Percentiles rank a stretch among this genome's conserved stretches.
phyloP scores from a whole-genome alignment of 495 filamentous ascomycete species.

The Tuber microsphaerosporum region DNA sequence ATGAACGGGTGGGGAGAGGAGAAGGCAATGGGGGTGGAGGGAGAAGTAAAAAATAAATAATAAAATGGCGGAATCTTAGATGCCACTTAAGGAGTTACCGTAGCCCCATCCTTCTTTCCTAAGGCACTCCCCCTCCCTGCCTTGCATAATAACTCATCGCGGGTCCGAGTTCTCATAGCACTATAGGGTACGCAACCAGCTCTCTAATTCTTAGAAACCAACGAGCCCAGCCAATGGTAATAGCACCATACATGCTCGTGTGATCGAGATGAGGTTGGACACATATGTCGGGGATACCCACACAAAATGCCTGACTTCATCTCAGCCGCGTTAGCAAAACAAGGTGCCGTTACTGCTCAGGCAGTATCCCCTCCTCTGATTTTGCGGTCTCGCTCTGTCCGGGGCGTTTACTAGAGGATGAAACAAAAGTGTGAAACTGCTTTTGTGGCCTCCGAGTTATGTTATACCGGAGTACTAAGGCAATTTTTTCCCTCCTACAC shows the following conservation, averaged over 20 bases:
- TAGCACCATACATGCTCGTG: background rate
- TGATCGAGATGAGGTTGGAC: background rate
- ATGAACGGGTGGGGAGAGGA: background rate
- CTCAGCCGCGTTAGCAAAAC: background rate
- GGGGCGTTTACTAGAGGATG: background rate
- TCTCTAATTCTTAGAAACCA: slow-evolving; percentile 2
- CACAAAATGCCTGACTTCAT: background rate
- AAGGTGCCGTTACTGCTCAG: background rate
- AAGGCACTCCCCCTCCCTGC: background rate
- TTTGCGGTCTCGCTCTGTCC: background rate
- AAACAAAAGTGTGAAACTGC: background rate
- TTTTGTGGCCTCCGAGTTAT: background rate
- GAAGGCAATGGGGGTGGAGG: background rate
- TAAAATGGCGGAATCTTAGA: background rate
- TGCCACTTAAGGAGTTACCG: background rate
- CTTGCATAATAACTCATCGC: background rate
- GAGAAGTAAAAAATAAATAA: background rate
- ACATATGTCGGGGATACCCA: background rate
- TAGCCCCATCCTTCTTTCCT: background rate
- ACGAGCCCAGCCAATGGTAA: background rate
- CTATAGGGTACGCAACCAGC: background rate
- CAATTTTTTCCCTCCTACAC: background rate
- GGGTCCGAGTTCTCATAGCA: background rate
- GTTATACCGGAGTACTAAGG: background rate
- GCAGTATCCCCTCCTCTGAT: background rate